Percentiles rank a stretch among this genome's conserved stretches.
Conservation (phyloP, 345 rosid species). For the Pseudoturritis turrita region DNA sequence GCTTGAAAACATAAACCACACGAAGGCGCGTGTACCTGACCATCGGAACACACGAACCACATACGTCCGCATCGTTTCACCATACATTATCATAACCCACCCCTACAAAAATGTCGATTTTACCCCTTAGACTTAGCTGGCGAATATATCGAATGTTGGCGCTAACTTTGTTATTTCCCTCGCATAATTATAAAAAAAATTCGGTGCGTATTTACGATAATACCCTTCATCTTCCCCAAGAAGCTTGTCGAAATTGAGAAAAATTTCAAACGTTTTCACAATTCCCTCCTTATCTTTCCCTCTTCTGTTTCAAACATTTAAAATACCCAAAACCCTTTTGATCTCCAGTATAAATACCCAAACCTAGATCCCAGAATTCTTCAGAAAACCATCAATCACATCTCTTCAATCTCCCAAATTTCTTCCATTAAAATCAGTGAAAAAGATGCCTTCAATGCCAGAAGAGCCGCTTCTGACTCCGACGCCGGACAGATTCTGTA, state of each 20-base stretch:
- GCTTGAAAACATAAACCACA: background rate
- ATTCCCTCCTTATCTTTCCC: constrained; percentile 22
- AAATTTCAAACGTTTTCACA: constrained; percentile 23
- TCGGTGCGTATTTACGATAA: background rate
- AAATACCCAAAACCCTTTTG: constrained; percentile 20
- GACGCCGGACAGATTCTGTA: constrained; percentile 78
- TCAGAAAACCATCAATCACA: background rate
- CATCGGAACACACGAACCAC: background rate
- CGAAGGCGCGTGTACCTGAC: background rate
- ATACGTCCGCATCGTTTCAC: background rate
- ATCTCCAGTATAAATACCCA: background rate
- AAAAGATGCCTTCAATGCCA: constrained; percentile 66
- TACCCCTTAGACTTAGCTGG: background rate
- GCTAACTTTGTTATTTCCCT: constrained; percentile 19
- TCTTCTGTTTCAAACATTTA: constrained; percentile 4
- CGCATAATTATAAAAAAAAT: background rate
- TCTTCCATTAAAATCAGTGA: background rate
- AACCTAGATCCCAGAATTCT: background rate
- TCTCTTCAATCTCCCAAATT: background rate
- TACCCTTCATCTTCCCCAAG: constrained; percentile 31
- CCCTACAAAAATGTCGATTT: background rate
- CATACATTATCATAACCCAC: background rate
- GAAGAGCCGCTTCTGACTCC: constrained; percentile 84
- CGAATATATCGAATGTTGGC: constrained; percentile 10
- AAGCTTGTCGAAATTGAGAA: constrained; percentile 22